Conservation (phyloP, 768 basidiomycete species). For the Amanita brunnescens region DNA sequence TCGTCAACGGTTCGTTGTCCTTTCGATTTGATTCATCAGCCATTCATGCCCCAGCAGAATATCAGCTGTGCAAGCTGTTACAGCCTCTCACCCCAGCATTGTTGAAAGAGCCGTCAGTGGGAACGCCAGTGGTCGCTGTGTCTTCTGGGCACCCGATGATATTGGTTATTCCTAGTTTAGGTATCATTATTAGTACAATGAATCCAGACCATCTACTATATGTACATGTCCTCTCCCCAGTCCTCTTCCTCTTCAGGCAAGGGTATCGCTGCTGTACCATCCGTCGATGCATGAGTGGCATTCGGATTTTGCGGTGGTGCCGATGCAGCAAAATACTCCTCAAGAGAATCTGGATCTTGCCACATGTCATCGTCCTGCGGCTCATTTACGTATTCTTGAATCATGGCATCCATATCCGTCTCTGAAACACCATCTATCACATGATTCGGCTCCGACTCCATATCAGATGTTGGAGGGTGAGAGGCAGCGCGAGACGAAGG, state of each 20-base stretch:
- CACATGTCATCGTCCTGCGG: background rate
- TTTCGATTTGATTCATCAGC: background rate
- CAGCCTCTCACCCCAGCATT: constrained; percentile 71
- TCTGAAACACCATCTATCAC: constrained; percentile 21
- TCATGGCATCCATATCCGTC: constrained; percentile 34
- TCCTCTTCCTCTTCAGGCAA: constrained; percentile 1
- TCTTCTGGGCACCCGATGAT: constrained; percentile 59
- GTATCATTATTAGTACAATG: background rate
- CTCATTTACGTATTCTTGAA: constrained; percentile 1
- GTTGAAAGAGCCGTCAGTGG: constrained; percentile 71
- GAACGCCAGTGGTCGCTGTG: constrained; percentile 72
- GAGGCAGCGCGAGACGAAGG: constrained; percentile 25
- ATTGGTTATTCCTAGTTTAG: constrained; percentile 8
- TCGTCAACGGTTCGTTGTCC: constrained; percentile 34
- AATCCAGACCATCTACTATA: background rate
- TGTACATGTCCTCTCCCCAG: constrained; percentile 8
- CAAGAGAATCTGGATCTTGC: constrained; percentile 1
- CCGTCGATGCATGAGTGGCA: no score
- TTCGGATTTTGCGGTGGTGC: background rate
- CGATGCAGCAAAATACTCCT: background rate
- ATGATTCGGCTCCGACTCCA: constrained; percentile 18
- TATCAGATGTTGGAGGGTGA: constrained; percentile 32
- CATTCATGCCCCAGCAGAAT: constrained; percentile 36
- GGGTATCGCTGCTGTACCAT: background rate
- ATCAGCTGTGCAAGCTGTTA: constrained; percentile 84